phyloP scores from a whole-genome alignment of 192 early-diverging fungal species.

The Linnemannia exigua region DNA sequence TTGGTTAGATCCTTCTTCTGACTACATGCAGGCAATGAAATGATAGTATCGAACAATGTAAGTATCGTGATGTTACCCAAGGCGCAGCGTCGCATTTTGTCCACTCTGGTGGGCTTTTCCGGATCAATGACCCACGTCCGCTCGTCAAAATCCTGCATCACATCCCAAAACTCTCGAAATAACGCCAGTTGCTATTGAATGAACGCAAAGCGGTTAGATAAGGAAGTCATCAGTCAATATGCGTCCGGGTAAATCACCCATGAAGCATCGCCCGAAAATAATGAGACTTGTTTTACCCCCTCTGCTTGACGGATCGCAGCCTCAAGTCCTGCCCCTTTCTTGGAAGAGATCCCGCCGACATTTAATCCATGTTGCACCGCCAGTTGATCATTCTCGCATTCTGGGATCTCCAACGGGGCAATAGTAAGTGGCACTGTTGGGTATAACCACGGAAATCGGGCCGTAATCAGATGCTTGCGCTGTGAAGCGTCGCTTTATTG shows the following conservation, averaged over 20 bases:
- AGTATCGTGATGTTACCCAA: constrained; percentile 19
- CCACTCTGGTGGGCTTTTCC: constrained; percentile 45
- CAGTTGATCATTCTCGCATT: neutral
- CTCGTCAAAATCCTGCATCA: constrained; percentile 57
- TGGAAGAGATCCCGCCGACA: neutral
- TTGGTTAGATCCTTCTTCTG: neutral
- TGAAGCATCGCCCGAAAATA: neutral
- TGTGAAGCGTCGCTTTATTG: constrained; percentile 22
- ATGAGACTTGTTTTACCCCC: neutral
- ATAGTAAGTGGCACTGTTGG: constrained; percentile 26
- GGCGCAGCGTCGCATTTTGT: constrained; percentile 50
- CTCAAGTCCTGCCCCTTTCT: neutral
- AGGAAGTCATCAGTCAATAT: neutral
- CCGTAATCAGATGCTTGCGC: constrained; percentile 39
- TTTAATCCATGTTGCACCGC: neutral
- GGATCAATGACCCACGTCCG: constrained; percentile 56
- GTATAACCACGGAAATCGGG: constrained; percentile 29
- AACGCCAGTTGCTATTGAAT: constrained; percentile 13
- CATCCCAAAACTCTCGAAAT: constrained; percentile 50
- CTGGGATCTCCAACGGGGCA: constrained; percentile 36
- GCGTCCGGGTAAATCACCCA: no score
- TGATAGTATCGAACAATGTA: neutral
- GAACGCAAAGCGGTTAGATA: neutral
- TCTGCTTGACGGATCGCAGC: constrained; percentile 22
- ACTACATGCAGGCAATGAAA: neutral